Evolutionary conservation across 2,329 filamentous ascomycete genomes (phyloP).

Genomic region (Clathrospora elynae): DNA sequence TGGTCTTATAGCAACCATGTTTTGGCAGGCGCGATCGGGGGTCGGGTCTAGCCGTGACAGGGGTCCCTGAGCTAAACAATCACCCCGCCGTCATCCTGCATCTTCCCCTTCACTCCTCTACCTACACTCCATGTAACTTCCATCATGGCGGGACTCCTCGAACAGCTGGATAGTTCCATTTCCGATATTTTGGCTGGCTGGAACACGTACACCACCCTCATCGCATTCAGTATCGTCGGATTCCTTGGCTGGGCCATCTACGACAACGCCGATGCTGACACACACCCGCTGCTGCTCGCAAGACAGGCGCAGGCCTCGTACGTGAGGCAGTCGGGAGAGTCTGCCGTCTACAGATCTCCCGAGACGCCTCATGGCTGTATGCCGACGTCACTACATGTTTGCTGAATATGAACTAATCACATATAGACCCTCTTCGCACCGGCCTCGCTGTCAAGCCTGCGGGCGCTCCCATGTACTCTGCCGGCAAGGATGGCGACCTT

Average conservation of each 20-base stretch:
- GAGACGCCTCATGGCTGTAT: conserved; percentile 77
- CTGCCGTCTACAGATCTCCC: conserved; percentile 81
- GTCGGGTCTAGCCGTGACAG: conserved; percentile 4
- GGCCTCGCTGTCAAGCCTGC: conserved; percentile 74
- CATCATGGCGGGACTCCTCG: conserved; percentile 57
- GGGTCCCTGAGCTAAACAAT: conserved; percentile 8
- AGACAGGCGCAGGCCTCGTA: conserved; percentile 79
- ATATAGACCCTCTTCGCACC: conserved; percentile 44
- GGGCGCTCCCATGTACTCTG: conserved; percentile 79
- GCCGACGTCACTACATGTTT: neutral
- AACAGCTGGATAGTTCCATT: conserved; percentile 73
- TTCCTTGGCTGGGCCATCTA: conserved; percentile 74
- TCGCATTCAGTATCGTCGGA: conserved; percentile 69
- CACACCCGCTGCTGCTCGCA: conserved; percentile 87
- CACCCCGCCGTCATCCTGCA: conserved; percentile 17
- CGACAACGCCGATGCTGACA: conserved; percentile 79
- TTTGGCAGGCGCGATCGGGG: conserved; percentile 13
- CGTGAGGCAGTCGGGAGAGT: conserved; percentile 83
- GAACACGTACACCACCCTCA: conserved; percentile 77
- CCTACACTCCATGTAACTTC: conserved; percentile 5
- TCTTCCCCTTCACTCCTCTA: conserved; percentile 1
- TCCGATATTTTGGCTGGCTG: conserved; percentile 75
- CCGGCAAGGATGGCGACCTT: conserved; percentile 84
- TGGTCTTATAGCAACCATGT: conserved; percentile 18
- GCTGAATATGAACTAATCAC: conserved; percentile 23